phyloP scores from a whole-genome alignment of 2,329 filamentous ascomycete species.

The Ceratocystis huliohia region DNA sequence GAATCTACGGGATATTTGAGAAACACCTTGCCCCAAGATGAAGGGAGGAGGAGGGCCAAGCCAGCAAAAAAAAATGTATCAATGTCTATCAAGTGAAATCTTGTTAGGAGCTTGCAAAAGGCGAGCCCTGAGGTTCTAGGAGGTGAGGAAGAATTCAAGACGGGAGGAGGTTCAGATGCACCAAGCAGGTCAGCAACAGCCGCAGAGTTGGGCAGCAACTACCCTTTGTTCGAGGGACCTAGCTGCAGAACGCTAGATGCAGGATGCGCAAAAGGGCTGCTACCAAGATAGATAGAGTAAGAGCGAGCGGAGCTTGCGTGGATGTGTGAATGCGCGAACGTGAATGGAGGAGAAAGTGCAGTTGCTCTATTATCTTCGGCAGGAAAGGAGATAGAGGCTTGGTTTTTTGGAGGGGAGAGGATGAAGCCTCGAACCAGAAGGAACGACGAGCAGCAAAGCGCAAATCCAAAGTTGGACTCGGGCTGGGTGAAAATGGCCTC shows the following conservation, averaged over 20 bases:
- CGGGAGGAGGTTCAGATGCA: slow-evolving; percentile 4
- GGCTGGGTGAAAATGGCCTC: neutral
- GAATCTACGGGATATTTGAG: slow-evolving; percentile 9
- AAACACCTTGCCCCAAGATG: neutral
- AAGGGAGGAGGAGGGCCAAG: neutral
- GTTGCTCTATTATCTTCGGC: neutral
- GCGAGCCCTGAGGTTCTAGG: neutral
- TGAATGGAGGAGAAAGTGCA: slow-evolving; percentile 2
- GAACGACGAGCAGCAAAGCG: neutral
- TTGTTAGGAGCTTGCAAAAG: neutral
- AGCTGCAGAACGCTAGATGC: slow-evolving; percentile 19
- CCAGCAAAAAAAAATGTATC: neutral
- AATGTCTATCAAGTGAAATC: neutral
- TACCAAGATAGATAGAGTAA: slow-evolving; percentile 12
- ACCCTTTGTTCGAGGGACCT: slow-evolving; percentile 12
- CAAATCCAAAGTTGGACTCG: slow-evolving; percentile 6
- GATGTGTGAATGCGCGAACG: neutral
- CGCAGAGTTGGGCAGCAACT: slow-evolving; percentile 20
- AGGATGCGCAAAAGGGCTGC: slow-evolving; percentile 17
- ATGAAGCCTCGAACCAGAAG: neutral
- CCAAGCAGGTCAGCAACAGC: neutral
- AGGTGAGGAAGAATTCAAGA: neutral
- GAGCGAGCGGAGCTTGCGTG: neutral
- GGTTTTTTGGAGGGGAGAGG: neutral
- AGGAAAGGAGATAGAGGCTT: neutral